phyloP scores from a whole-genome alignment of 2,329 filamentous ascomycete genomes.

The Pyrenochaeta sp. region DNA sequence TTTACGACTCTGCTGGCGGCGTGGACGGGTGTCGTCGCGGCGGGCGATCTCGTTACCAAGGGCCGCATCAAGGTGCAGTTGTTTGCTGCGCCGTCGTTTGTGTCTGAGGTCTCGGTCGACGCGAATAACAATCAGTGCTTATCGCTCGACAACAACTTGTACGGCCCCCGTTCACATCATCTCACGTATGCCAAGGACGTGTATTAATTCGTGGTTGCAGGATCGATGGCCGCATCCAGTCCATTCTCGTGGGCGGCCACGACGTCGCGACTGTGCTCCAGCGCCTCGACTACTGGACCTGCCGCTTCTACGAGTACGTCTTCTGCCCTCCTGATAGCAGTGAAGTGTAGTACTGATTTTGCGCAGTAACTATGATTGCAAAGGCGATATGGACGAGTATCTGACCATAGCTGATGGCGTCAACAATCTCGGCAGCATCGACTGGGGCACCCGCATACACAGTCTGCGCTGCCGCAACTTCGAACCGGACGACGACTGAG shows the following conservation, averaged over 20 bases:
- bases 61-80: conserved; percentile 44
- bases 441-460: conserved; percentile 39
- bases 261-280: conserved; percentile 32
- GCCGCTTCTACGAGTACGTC: conserved; percentile 44
- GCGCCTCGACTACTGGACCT: conserved; percentile 42
- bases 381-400: conserved; percentile 22
- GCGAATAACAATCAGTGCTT: conserved; percentile 38
- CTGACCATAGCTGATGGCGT: conserved; percentile 38
- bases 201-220: conserved; percentile 20
- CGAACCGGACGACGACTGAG: conserved; percentile 11
- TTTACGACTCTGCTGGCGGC: conserved; percentile 9
- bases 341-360: neutral
- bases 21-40: conserved; percentile 6
- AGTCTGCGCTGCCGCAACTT: conserved; percentile 36
- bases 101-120: conserved; percentile 41
- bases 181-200: neutral
- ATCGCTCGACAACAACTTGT: conserved; percentile 45
- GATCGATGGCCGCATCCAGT: conserved; percentile 44
- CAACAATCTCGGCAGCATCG: conserved; percentile 40
- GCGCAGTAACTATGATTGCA: conserved; percentile 45
- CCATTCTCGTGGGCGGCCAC: conserved; percentile 40
- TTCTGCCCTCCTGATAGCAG: neutral
- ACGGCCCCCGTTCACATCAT: conserved; percentile 3
- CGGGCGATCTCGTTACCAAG: conserved; percentile 28
- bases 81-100: conserved; percentile 42